Base-by-base conservation (phyloP, 345 rosid genomes). In the Lepidium didymum region DNA sequence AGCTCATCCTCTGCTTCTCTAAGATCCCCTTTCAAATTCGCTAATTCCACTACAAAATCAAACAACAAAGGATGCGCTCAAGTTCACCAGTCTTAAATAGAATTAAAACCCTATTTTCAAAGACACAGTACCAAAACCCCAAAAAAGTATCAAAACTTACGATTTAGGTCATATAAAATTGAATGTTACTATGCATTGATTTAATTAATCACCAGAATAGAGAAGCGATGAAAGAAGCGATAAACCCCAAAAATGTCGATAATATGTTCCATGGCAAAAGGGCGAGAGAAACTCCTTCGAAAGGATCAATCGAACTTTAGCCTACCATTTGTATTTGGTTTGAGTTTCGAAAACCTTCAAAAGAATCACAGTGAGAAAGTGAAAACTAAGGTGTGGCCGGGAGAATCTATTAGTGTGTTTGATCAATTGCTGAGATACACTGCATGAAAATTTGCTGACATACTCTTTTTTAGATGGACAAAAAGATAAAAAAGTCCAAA, bases 1-100 rank as follows among this genome's bases (percentile, higher is more conserved):
- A 87, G 82, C 29, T 85, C 89, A 69, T 78, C 86, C 68, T 94
- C 97, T n/a, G 87, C 93, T 67, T 86, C 92, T 80, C 86, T 80
- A 76, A 89, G 79, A 34, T 79, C 45, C 50, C 80, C 62, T 81
- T 89, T 89, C 78, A 85, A 1, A 72, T 82, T 82, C 50, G 61
- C 75, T 16, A 87, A 42, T 67, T 77, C 77, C 82, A 60, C 97
- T 94, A 79, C 19, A 33, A 65, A 33, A 52, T 33, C 72, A 44
- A 19, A 7, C 31, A 1, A 34, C 34, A 1, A 66, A 41, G 21
- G 5, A 70, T 63, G 63, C 73, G 64, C 62, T 53, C 66, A 37
- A 31, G 65, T 61, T 64, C 54, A 15, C 37, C 64, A 61, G 14
- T 36, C 19, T 36, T 41, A 36, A 13, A 49, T 35, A 19, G 11